Base-by-base conservation (phyloP, 352 stramenopile species). In the Blastocystis sp. region DNA sequence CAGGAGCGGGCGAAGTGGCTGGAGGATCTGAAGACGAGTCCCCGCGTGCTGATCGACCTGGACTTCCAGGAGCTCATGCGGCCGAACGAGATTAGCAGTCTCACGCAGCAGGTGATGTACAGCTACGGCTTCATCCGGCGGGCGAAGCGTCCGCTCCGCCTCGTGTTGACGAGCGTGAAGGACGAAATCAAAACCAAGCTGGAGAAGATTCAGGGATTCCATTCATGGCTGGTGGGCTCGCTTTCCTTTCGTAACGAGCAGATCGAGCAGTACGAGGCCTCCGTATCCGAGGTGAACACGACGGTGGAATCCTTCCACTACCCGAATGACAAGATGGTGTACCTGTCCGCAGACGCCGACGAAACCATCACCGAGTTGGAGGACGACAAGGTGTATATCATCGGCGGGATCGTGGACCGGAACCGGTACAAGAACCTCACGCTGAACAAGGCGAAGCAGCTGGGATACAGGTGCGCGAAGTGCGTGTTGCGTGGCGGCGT, bases 331-430 rank as follows among this genome's bases (percentile, higher is more conserved):
- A 92, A 93, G 61, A 91, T 98, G 57, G 94, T 98, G 21, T 98
- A 98, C 89, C 90, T 98, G 42, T 98, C 95, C 1, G 94, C 94
- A 4, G 95, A 98, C 90, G 97, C 94, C 9, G 92, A 94, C 11
- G 96, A 96, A 89, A 95, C 92, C 38, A 92, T 98, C 84, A 93
- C 93, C 21, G 91, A 93, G 45, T 90, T 98, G 28, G 92, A 95
- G 74, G 91, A 92, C 52, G 92, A 94, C 89, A 95, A 97, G 89
- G 93, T 96, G 40, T 98, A 98, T 90, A 94, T 98, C 62, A 98
- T 98, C 89, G 95, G 95, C 21, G 95, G 95, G 28, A 98, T 98
- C 90, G 95, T 98, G 38, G 95, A 98, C 91, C 92, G 95, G 71
- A 98, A 98, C 90, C 93, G 95, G n/a, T 92, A 97, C n/a, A 98